These are phyloP conservation scores for Tetracentron sinense DNA, from an alignment of 164 flowering plant species.

Conservation along the genomic window DNA sequence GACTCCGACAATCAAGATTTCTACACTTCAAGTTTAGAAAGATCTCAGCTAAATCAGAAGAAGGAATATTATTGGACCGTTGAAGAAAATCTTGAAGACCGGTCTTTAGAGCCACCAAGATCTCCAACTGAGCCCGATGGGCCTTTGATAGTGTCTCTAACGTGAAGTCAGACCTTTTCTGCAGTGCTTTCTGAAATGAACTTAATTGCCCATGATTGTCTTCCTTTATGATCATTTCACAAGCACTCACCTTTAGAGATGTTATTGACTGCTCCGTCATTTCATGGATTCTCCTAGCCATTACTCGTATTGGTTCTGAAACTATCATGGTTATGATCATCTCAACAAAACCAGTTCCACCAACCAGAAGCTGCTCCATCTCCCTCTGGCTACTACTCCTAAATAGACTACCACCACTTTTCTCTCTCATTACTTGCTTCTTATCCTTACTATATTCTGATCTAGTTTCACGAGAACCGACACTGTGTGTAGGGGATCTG, in stretches of 20 bases:
- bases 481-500: conserved; percentile 56
- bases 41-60: conserved; percentile 71
- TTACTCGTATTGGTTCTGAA: conserved; percentile 62
- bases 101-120: conserved; percentile 79
- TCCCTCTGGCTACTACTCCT: conserved; percentile 47
- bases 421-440: conserved; percentile 41
- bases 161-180: conserved; percentile 60
- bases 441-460: conserved; percentile 47
- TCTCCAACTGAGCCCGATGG: conserved; percentile 68
- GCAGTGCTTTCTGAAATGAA: conserved; percentile 48
- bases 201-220: conserved; percentile 42
- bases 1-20: conserved; percentile 65
- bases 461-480: conserved; percentile 60
- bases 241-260: conserved; percentile 49
- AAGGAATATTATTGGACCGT: conserved; percentile 27
- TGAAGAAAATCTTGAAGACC: conserved; percentile 61
- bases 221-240: conserved; percentile 48
- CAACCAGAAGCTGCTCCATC: conserved; percentile 35
- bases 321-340: conserved; percentile 47
- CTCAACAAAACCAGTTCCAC: conserved; percentile 55
- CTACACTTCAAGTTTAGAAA: conserved; percentile 68
- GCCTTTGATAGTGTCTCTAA: conserved; percentile 52
- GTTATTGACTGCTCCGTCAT: conserved; percentile 54
- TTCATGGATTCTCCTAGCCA: conserved; percentile 59
- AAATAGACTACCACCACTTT: conserved; percentile 38